Percentiles rank a stretch among this genome's conserved stretches.
Evolutionary conservation across 805 yeast species (phyloP).

Genomic region (Metschnikowia anglica): DNA sequence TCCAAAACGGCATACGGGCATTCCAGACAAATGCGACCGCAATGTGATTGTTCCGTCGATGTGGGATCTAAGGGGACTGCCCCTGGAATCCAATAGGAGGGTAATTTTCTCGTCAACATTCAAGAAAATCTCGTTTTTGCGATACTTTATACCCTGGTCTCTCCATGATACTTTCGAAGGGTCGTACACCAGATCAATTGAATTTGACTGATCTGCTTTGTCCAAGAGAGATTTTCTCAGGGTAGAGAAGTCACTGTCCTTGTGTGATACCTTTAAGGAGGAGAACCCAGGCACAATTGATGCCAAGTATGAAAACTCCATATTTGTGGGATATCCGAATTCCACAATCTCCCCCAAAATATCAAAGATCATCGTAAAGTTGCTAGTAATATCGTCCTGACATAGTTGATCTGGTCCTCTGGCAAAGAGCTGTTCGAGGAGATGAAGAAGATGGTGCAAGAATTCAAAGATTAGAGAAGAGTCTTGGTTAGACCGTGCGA

Average conservation of each 20-base stretch:
- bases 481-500: slow-evolving; percentile 86
- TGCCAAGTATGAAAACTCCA: slow-evolving; percentile 42
- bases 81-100: slow-evolving; percentile 63
- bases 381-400: slow-evolving; percentile 52
- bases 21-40: slow-evolving; percentile 73
- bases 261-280: slow-evolving; percentile 6
- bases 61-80: slow-evolving; percentile 62
- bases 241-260: slow-evolving; percentile 2
- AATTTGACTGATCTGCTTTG: slow-evolving; percentile 4
- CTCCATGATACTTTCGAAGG: slow-evolving; percentile 62
- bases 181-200: slow-evolving; percentile 18
- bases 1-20: slow-evolving; percentile 82
- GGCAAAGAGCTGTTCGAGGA: slow-evolving; percentile 42
- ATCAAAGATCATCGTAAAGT: slow-evolving; percentile 72
- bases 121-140: slow-evolving; percentile 76
- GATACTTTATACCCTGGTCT: slow-evolving; percentile 63
- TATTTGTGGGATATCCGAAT: slow-evolving; percentile 72
- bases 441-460: slow-evolving; percentile 56
- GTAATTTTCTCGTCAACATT: slow-evolving; percentile 76
- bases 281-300: slow-evolving; percentile 19
- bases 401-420: slow-evolving; percentile 19
- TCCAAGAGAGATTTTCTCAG: slow-evolving; percentile 11
- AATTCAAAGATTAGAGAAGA: slow-evolving; percentile 79
- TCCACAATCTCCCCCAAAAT: slow-evolving; percentile 73
- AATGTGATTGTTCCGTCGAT: slow-evolving; percentile 75